Base-by-base conservation (phyloP, 2,329 filamentous ascomycete species). In the Cercospora nicotianae region DNA sequence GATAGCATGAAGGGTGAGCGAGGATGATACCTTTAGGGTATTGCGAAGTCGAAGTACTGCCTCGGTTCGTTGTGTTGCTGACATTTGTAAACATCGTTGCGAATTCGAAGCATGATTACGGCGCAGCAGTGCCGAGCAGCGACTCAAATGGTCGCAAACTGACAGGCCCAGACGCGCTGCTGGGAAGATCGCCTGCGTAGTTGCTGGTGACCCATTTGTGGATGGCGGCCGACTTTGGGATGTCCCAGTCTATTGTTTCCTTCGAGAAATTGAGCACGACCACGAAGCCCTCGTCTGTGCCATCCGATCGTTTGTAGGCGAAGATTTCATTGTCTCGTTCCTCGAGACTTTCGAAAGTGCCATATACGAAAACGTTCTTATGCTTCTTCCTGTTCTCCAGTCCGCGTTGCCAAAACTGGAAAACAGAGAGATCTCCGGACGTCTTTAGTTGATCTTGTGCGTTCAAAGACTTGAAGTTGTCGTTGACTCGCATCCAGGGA, bases 401-500 rank as follows among this genome's bases (percentile, higher is more conserved):
- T 71, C 85, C 83, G 57, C 80, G 77, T 77, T 85, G 85, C 87
- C 89, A 91, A 77, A 89, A 91, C 45, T 83, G 81, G 62, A 88
- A 81, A 3, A 89, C 85, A 8, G 84, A 85, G 10, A 76, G 72
- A 57, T 80, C 75, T 60, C 78, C 76, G 0, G 72, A 60, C 12
- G 65, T 65, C 23, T 75, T 71, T 0, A 79, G 69, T 74, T 91
- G 89, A 1, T 81, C 80, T 10, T 83, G 82, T 1, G 87, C 88
- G 67, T 91, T 90, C 75, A 89, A 80, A 0, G 77, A 76, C 51
- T 75, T 79, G 67, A 85, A 86, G 62, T 86, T 82, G 26, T 87
- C 85, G 67, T 87, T 83, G 10, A 86, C 81, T 2, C 85, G 81
- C 86, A 89, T 89, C 87, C 87, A 89, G 0, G 87, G 86, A 61